phyloP scores from a whole-genome alignment of 2,329 filamentous ascomycete species.

The Daldinia eschscholtzii region DNA sequence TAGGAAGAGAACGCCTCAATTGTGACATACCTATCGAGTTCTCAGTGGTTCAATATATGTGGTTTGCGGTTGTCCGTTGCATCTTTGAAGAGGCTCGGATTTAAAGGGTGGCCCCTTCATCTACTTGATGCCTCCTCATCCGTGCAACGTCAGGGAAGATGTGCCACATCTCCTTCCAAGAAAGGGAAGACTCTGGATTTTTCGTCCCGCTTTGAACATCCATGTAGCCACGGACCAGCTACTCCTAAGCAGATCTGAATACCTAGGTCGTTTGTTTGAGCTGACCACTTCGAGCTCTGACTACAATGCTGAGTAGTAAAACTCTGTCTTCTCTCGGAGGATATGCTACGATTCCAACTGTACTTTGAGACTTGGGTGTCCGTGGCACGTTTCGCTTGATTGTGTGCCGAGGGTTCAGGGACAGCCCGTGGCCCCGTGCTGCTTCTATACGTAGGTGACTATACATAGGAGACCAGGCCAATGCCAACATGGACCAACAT shows the following conservation, averaged over 20 bases:
- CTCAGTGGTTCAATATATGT: slow-evolving; percentile 14
- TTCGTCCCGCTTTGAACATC: slow-evolving; percentile 36
- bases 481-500: slow-evolving; percentile 11
- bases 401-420: slow-evolving; percentile 23
- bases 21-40: background rate
- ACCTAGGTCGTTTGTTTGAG: slow-evolving; percentile 17
- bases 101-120: slow-evolving; percentile 40
- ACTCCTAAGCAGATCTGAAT: slow-evolving; percentile 27
- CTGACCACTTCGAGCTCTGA: slow-evolving; percentile 21
- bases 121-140: slow-evolving; percentile 44
- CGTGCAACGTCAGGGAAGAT: slow-evolving; percentile 38
- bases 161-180: slow-evolving; percentile 38
- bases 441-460: slow-evolving; percentile 21
- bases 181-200: slow-evolving; percentile 38
- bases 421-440: slow-evolving; percentile 29
- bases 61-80: slow-evolving; percentile 34
- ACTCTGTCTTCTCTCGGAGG: slow-evolving; percentile 3
- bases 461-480: slow-evolving; percentile 4
- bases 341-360: slow-evolving; percentile 18
- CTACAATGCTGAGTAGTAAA: slow-evolving; percentile 4
- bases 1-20: slow-evolving; percentile 10
- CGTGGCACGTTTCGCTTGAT: slow-evolving; percentile 33
- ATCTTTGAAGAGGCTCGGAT: slow-evolving; percentile 38
- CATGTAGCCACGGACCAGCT: slow-evolving; percentile 9
- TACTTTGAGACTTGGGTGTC: slow-evolving; percentile 18